Conservation (phyloP, 2,329 filamentous ascomycete genomes). For the Colletotrichum sansevieriae region DNA sequence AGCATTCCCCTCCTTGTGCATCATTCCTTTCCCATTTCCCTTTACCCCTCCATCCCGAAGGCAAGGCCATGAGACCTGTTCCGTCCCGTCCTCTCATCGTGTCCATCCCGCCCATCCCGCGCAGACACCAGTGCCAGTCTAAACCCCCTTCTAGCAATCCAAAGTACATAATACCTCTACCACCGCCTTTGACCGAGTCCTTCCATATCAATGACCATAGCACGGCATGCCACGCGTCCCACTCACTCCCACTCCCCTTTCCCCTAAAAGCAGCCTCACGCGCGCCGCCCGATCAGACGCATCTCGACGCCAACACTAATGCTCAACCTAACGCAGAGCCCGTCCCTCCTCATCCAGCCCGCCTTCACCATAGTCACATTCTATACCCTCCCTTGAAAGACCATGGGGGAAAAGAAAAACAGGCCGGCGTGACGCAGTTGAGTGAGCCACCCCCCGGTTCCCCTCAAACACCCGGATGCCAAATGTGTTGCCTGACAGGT, state of each 20-base stretch:
- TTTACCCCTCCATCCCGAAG: neutral
- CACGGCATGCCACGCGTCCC: slow-evolving; percentile 3
- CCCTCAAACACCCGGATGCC: slow-evolving; percentile 19
- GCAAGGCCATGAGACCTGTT: neutral
- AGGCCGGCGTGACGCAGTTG: neutral
- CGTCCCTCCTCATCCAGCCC: neutral
- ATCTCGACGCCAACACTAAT: slow-evolving; percentile 1
- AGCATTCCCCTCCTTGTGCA: neutral
- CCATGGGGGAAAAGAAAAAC: neutral
- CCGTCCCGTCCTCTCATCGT: neutral
- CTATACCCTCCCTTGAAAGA: neutral
- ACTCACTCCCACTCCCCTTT: neutral
- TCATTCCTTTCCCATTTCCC: neutral
- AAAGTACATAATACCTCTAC: neutral
- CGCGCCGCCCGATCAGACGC: neutral
- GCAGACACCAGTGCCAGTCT: neutral
- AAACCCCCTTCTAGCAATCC: neutral
- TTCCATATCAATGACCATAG: neutral
- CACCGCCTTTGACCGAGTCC: neutral
- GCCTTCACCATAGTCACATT: neutral
- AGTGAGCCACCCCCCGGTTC: neutral
- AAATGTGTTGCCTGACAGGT: slow-evolving; percentile 10
- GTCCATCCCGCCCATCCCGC: neutral
- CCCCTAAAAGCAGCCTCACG: neutral
- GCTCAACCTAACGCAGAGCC: neutral